phyloP scores from a whole-genome alignment of 2,329 filamentous ascomycete genomes.

The Botrytis porri region DNA sequence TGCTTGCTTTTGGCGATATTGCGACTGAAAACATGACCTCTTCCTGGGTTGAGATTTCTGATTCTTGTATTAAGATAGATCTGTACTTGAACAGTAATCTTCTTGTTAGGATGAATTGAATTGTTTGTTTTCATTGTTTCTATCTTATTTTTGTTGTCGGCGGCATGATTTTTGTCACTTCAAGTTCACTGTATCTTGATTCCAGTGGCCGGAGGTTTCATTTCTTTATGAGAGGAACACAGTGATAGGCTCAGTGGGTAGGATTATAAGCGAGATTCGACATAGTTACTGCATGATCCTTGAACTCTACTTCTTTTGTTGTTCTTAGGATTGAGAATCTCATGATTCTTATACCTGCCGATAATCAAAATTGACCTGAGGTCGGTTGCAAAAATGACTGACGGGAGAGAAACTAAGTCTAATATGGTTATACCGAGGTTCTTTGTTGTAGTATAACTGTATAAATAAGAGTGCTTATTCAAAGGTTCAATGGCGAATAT shows the following conservation, averaged over 20 bases:
- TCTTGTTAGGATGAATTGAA: fast-evolving
- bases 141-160: neutral
- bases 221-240: no score
- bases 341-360: neutral
- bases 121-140: fast-evolving
- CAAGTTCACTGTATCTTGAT: fast-evolving
- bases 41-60: neutral
- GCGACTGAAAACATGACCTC: neutral
- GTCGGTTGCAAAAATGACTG: no score
- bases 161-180: neutral
- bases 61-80: neutral
- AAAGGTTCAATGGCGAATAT: no score
- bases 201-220: neutral
- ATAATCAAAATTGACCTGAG: no score
- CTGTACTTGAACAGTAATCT: neutral
- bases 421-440: no score
- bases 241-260: no score
- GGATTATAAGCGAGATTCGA: no score
- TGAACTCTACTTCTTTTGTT: no score
- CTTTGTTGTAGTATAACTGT: no score
- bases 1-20: neutral
- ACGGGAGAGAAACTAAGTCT: no score
- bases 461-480: no score
- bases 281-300: no score
- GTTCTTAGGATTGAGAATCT: neutral